These are phyloP conservation scores for Paramarasmius palmivorus DNA, from an alignment of 1,284 basidiomycete species.

Conservation along the genomic window DNA sequence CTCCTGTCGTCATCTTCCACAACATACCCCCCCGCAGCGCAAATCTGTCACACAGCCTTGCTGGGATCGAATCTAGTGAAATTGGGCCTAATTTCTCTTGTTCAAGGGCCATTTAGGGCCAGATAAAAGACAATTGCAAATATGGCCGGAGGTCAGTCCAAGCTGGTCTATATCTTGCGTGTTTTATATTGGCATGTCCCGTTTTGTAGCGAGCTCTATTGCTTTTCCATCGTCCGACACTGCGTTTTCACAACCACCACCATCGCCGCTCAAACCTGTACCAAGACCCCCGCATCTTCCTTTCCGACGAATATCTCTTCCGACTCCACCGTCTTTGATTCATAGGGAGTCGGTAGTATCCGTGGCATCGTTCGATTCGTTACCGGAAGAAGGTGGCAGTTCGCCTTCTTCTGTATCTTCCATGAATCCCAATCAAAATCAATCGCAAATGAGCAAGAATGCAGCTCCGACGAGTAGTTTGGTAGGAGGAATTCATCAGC, in stretches of 20 bases:
- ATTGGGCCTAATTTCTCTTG: no score
- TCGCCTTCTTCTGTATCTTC: not conserved
- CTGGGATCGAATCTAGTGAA: no score
- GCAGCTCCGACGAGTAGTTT: not conserved
- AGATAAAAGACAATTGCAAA: no score
- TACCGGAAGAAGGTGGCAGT: constrained; percentile 14
- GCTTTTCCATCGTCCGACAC: constrained; percentile 18
- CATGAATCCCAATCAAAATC: not conserved
- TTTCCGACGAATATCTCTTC: constrained; percentile 77
- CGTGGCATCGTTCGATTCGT: constrained; percentile 46
- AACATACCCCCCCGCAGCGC: not conserved
- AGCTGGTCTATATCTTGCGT: not conserved
- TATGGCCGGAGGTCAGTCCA: not conserved
- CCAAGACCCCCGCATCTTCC: constrained; percentile 52
- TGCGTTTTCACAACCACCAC: constrained; percentile 5
- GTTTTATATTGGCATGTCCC: not conserved
- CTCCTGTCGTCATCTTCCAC: constrained; percentile 2
- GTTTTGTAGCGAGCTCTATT: constrained; percentile 4
- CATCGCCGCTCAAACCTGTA: constrained; percentile 32
- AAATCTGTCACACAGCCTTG: not conserved
- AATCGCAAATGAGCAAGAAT: constrained; percentile 1
- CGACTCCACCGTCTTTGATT: constrained; percentile 53
- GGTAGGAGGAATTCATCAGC: not conserved
- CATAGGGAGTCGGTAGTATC: constrained; percentile 68
- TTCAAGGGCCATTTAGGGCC: no score